Evolutionary conservation across 1,139 yeast species (phyloP), one percentile per base, ranked within the genome.

Genomic region (Saccharomycopsis hybrid): DNA sequence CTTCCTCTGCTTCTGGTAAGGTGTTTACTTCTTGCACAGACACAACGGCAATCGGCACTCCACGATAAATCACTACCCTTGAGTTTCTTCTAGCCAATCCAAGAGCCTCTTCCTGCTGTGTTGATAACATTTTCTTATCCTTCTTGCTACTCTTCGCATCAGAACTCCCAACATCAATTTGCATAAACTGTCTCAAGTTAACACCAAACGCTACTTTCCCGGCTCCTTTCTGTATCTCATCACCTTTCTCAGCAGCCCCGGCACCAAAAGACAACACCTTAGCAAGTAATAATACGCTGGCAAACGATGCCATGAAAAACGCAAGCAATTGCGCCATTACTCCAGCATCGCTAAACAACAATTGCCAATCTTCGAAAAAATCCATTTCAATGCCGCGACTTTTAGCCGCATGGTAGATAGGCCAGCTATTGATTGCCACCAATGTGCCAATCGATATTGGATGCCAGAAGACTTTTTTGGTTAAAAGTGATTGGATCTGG

Each of bases 31-130:
- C n/a, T 48, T 67, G 67, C 49, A 70, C 65, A 2, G 82, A 66
- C 27, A 76, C 67, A 41, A 80, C 67, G 1, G 88, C 88, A 60
- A 85, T 80, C 27, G 92, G 89, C 2, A 82, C 71, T 29, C 75
- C 77, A 60, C 89, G 75, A 65, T 83, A 84, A 11, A 76, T 62
- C 25, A 83, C 70, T 43, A 82, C 58, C 51, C 74, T 77, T 1
- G 87, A 69, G 57, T 82, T 75, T n/a, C n/a, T n/a, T n/a, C n/a
- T n/a, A n/a, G n/a, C n/a, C n/a, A n/a, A n/a, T n/a, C n/a, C n/a
- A n/a, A n/a, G n/a, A n/a, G n/a, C n/a, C n/a, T n/a, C n/a, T 13
- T 72, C 61, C 27, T 55, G 29, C 31, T 51, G 60, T 65, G 29
- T 76, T 74, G 55, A 59, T 51, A 61, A 60, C 47, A 65, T 68